Conservation (phyloP, 2,329 filamentous ascomycete genomes). For the Colletotrichum spaethianum region DNA sequence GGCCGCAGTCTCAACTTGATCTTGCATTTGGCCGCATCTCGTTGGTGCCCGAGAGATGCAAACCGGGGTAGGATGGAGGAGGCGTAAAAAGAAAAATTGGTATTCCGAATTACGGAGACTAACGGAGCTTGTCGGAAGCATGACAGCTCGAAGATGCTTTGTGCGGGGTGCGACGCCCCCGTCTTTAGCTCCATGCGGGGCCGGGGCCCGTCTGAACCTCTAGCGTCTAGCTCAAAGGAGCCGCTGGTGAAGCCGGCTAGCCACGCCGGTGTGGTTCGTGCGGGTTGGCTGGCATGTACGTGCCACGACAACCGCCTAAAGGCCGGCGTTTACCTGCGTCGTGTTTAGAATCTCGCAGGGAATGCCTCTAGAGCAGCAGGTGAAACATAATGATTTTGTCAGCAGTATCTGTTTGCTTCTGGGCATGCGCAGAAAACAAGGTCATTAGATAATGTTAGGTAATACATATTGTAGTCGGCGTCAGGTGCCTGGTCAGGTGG, state of each 20-base stretch:
- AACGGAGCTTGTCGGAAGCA: constrained; percentile 40
- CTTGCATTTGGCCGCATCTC: constrained; percentile 34
- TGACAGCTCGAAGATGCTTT: constrained; percentile 35
- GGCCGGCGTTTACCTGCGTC: constrained; percentile 19
- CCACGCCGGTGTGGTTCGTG: constrained; percentile 14
- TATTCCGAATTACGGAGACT: constrained; percentile 35
- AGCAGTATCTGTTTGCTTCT: background rate
- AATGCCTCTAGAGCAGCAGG: background rate
- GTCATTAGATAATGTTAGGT: constrained; percentile 37
- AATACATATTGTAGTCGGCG: constrained; percentile 20
- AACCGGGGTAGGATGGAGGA: constrained; percentile 23
- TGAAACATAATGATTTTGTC: constrained; percentile 9
- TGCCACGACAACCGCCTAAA: background rate
- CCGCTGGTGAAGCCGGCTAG: constrained; percentile 36
- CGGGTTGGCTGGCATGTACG: constrained; percentile 28
- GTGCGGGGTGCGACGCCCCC: constrained; percentile 36
- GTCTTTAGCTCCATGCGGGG: constrained; percentile 39
- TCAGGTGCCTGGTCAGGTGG: constrained; percentile 26
- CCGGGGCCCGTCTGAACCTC: constrained; percentile 17
- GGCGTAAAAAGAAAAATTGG: constrained; percentile 2
- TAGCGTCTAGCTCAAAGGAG: constrained; percentile 25
- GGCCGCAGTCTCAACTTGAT: constrained; percentile 22
- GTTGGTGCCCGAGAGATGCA: constrained; percentile 36
- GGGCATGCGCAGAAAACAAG: background rate
- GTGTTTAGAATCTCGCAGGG: background rate